Conservation (phyloP, 306 rosid species). For the Pyrus pyrifolia region DNA sequence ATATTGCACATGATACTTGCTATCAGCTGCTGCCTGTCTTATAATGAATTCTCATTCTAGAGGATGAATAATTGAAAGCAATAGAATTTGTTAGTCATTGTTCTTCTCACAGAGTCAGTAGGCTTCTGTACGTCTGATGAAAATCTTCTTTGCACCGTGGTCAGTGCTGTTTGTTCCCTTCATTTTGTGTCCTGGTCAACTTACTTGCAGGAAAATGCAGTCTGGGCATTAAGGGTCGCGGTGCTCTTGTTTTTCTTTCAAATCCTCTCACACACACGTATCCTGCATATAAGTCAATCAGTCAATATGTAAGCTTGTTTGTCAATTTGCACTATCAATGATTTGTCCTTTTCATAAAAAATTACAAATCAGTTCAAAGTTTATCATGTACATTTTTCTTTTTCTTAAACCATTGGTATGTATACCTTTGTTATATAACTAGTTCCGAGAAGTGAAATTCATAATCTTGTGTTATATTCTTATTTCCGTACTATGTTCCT, state of each 20-base stretch:
- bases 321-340: neutral
- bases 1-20: constrained; percentile 11
- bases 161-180: neutral
- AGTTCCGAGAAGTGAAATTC: too few relatives aligned
- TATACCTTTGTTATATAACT: too few relatives aligned
- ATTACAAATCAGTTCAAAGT: neutral
- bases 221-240: constrained; percentile 73
- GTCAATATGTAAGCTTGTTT: neutral
- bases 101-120: constrained; percentile 26
- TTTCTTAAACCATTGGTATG: neutral
- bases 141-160: neutral
- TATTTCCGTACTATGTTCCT: neutral
- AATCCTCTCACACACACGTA: constrained; percentile 85
- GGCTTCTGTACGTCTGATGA: constrained; percentile 19
- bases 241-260: constrained; percentile 60
- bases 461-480: neutral
- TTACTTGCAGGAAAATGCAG: constrained; percentile 66
- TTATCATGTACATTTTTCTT: neutral
- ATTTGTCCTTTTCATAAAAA: neutral
- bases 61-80: constrained; percentile 32
- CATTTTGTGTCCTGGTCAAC: constrained; percentile 36
- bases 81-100: constrained; percentile 26
- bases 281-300: constrained; percentile 43
- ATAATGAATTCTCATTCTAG: constrained; percentile 25
- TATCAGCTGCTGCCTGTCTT: constrained; percentile 24